Conservation (phyloP, 768 basidiomycete species). For the Antrodiella citrinella region DNA sequence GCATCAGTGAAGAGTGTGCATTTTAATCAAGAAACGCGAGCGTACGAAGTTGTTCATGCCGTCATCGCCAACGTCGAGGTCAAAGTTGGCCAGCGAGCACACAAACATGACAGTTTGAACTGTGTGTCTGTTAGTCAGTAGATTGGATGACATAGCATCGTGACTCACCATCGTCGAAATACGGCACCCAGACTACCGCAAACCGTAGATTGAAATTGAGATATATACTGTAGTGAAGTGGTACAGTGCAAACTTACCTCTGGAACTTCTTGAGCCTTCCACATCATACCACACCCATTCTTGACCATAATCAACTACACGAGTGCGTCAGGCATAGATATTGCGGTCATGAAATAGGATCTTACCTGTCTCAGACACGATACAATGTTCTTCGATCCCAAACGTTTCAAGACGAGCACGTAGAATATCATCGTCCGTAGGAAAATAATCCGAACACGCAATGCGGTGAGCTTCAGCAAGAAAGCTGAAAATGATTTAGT, state of each 20-base stretch:
- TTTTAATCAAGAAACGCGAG: not conserved
- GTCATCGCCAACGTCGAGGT: constrained; percentile 57
- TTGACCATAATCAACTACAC: constrained; percentile 23
- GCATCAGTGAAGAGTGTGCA: constrained; percentile 3
- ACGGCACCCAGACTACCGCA: constrained; percentile 58
- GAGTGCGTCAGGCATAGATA: not conserved
- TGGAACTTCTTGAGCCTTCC: constrained; percentile 48
- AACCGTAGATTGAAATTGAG: no score
- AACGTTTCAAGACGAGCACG: constrained; percentile 56
- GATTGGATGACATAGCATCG: not conserved
- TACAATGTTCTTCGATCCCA: constrained; percentile 56
- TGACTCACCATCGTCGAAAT: constrained; percentile 53
- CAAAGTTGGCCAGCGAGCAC: constrained; percentile 57
- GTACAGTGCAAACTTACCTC: constrained; percentile 31
- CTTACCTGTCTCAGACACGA: constrained; percentile 39
- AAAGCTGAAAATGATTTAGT: constrained; percentile 34
- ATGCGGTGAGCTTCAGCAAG: constrained; percentile 47
- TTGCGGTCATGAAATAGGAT: constrained; percentile 2
- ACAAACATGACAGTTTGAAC: constrained; percentile 62
- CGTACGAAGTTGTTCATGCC: constrained; percentile 48
- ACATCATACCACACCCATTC: constrained; percentile 64
- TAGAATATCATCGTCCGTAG: constrained; percentile 53
- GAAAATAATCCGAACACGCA: constrained; percentile 41
- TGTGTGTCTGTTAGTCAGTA: no score
- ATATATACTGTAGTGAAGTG: not conserved